Conservation (phyloP, 768 basidiomycete species). For the Agrocybe pediades region DNA sequence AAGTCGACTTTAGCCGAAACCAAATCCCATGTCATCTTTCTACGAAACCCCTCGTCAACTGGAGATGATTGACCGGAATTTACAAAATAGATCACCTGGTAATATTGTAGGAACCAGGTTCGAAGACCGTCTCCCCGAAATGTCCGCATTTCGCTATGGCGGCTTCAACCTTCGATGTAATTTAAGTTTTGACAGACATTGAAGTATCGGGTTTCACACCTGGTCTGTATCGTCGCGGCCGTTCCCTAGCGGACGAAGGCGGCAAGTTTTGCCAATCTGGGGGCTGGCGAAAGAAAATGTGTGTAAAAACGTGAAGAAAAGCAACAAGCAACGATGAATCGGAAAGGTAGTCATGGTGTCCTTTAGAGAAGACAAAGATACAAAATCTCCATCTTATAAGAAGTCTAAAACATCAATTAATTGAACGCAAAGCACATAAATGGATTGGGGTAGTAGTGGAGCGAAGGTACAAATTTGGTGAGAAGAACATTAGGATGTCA, state of each 20-base stretch:
- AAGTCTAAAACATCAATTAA: neutral
- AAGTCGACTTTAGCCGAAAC: conserved; percentile 44
- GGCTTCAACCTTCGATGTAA: conserved; percentile 39
- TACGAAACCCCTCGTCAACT: conserved; percentile 12
- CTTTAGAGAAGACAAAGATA: neutral
- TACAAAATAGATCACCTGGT: conserved; percentile 38
- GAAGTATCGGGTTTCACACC: conserved; percentile 18
- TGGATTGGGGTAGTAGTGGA: neutral
- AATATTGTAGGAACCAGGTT: conserved; percentile 49
- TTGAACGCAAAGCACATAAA: neutral
- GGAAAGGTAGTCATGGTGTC: neutral
- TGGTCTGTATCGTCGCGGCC: conserved; percentile 43
- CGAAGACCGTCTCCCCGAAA: conserved; percentile 45
- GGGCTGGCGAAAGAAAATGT: conserved; percentile 4
- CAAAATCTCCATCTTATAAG: neutral
- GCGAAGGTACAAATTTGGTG: neutral
- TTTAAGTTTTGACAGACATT: neutral
- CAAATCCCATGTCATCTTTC: conserved; percentile 59
- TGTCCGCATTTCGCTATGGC: conserved; percentile 53
- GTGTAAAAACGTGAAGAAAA: neutral
- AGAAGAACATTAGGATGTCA: conserved; percentile 2
- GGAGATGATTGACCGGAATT: neutral
- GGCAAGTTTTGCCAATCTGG: conserved; percentile 23
- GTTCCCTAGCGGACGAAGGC: conserved; percentile 33
- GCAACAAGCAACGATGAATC: neutral